Conservation (phyloP, 495 filamentous ascomycete genomes). For the Sordaria brevicollis region DNA sequence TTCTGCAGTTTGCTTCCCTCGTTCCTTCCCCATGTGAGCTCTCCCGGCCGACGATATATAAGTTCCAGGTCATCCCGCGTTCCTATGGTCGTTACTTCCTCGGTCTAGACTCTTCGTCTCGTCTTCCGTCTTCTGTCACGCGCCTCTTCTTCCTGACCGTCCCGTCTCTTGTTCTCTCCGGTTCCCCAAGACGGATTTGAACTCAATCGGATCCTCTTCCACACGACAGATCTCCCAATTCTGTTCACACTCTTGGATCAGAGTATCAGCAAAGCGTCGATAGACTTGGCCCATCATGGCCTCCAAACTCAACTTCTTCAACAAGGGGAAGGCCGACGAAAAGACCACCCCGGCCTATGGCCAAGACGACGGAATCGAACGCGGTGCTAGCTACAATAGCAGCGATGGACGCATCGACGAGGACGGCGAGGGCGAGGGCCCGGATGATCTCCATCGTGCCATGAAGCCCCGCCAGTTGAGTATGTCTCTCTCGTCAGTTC, state of each 20-base stretch:
- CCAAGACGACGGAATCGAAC: constrained; percentile 3
- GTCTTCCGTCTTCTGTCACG: neutral
- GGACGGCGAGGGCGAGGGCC: constrained; percentile 2
- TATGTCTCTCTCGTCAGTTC: neutral
- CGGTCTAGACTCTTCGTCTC: neutral
- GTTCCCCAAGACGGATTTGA: neutral
- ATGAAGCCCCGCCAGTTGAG: constrained; percentile 29
- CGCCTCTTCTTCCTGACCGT: neutral
- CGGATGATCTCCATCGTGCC: constrained; percentile 24
- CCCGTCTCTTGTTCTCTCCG: neutral
- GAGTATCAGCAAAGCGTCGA: neutral
- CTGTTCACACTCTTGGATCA: neutral
- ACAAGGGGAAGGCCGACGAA: constrained; percentile 11
- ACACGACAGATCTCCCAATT: neutral
- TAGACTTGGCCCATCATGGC: constrained; percentile 4
- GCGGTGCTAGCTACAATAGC: constrained; percentile 4
- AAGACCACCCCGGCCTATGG: constrained; percentile 7
- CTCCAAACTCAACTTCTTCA: constrained; percentile 6
- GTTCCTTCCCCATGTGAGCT: neutral
- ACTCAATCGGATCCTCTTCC: neutral
- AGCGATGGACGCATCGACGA: constrained; percentile 10
- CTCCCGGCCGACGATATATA: neutral
- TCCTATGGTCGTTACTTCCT: neutral
- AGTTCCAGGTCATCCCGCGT: neutral
- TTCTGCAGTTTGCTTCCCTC: neutral